Evolutionary conservation across 208 protist species (phyloP), one percentile per base, ranked within the genome.

Genomic region (Wallacemonas sp.): DNA sequence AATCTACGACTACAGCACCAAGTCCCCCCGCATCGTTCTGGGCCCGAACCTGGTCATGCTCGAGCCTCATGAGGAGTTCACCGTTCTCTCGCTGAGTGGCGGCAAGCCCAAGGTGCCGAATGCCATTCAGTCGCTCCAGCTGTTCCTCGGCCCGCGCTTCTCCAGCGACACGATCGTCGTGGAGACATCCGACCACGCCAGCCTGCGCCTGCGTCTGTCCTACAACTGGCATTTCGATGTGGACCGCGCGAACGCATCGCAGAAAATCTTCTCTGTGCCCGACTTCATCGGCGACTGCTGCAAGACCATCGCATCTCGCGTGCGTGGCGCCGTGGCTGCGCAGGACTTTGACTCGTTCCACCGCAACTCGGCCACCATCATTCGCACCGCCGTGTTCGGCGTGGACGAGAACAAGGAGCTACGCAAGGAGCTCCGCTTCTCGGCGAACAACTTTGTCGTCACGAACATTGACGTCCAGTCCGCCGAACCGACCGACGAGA

Each of bases 221-320:
- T 99, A 99, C 84, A 99, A 99, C 80, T 99, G 98, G 98, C 63
- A 97, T 48, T 98, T 99, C 59, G 90, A 97, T 32, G 72, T 95
- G 8, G 74, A 92, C 61, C 65, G 61, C 36, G 63, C 55, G 39
- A 76, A 79, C 28, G 70, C 72, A 11, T 76, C 77, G 38, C 61
- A 72, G 18, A 90, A 87, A 36, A 77, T 95, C 32, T 98, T 98
- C 77, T 82, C 87, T 2, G 91, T 98, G 32, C 95, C 97, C 2
- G 98, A 99, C 83, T 99, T 99, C 76, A 91, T 99, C 61, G 98
- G 98, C 26, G 96, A 99, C 68, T 89, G 82, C 61, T 99, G 98
- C 86, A 99, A 99, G 79, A 97, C 97, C n/a, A 96, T 99, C 50
- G 97, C 96, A 2, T 97, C 89, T 1, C 88, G 96, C 36, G 89